These are phyloP conservation scores for Mediolabrus comicus DNA, from an alignment of 108 stramenopile species.

Conservation along the genomic window DNA sequence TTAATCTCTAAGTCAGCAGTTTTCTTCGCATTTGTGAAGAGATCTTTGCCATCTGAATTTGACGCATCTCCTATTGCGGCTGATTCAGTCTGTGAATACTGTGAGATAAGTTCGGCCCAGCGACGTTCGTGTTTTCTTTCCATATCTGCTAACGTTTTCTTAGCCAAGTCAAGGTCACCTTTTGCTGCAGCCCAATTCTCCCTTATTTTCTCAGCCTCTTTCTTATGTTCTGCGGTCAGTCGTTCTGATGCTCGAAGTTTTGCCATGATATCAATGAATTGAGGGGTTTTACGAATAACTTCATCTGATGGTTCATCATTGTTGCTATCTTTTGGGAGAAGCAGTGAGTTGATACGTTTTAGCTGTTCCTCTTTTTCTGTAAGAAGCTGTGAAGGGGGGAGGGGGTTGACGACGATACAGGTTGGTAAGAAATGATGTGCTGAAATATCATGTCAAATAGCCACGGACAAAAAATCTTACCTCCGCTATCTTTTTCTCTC, in stretches of 20 bases:
- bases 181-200: slow-evolving; percentile 64
- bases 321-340: slow-evolving; percentile 35
- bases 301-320: slow-evolving; percentile 37
- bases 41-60: slow-evolving; percentile 5
- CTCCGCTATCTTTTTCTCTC: slow-evolving; percentile 73
- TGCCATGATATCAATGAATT: slow-evolving; percentile 46
- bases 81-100: slow-evolving; percentile 38
- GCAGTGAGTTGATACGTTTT: slow-evolving; percentile 63
- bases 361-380: slow-evolving; percentile 52
- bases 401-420: background rate
- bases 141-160: slow-evolving; percentile 67
- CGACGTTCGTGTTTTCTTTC: slow-evolving; percentile 65
- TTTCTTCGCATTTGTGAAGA: slow-evolving; percentile 49
- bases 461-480: slow-evolving; percentile 46
- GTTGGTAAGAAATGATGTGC: slow-evolving; percentile 1
- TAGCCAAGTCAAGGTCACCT: slow-evolving; percentile 63
- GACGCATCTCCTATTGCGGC: slow-evolving; percentile 24
- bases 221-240: slow-evolving; percentile 42
- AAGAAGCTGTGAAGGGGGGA: slow-evolving; percentile 40
- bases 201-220: slow-evolving; percentile 35
- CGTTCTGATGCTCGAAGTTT: slow-evolving; percentile 53
- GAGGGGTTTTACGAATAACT: slow-evolving; percentile 41
- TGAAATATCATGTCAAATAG: background rate
- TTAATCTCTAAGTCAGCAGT: slow-evolving; percentile 79
- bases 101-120: slow-evolving; percentile 65